Conservation (phyloP, 768 basidiomycete genomes). For the Kwoniella sp. region DNA sequence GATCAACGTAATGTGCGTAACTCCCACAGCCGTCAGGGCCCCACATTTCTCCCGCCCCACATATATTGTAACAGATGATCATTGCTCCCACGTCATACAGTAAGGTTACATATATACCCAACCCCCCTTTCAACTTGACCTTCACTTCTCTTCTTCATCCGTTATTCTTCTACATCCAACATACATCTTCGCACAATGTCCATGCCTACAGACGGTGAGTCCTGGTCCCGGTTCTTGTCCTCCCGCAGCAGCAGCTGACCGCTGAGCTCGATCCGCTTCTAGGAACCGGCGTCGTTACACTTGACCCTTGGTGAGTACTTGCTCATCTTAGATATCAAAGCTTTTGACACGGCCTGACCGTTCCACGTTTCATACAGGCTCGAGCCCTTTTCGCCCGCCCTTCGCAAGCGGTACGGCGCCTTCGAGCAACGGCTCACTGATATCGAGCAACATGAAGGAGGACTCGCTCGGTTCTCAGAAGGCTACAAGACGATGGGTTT, state of each 20-base stretch:
- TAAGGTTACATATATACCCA: too few relatives aligned
- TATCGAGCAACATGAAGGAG: conserved; percentile 79
- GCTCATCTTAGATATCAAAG: background rate
- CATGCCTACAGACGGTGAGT: conserved; percentile 21
- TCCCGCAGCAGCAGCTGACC: too few relatives aligned
- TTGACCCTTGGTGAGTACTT: conserved; percentile 55
- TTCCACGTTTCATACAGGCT: conserved; percentile 54
- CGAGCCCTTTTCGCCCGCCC: conserved; percentile 54
- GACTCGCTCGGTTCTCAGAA: conserved; percentile 74
- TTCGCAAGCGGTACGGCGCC: conserved; percentile 52
- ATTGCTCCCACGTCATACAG: background rate
- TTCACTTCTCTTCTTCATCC: background rate
- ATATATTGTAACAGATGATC: background rate
- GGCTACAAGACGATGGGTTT: conserved; percentile 79
- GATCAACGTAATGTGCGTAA: too few relatives aligned
- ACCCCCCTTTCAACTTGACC: background rate
- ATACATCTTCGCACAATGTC: background rate
- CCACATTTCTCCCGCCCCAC: background rate
- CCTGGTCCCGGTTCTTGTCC: background rate
- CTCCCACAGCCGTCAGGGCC: too few relatives aligned
- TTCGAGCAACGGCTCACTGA: conserved; percentile 54
- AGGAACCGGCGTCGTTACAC: conserved; percentile 51
- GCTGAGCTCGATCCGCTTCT: background rate
- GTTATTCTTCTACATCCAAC: background rate
- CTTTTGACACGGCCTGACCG: conserved; percentile 9